Base-by-base conservation (phyloP, 2,329 filamentous ascomycete species). In the Pseudocercospora vitis region DNA sequence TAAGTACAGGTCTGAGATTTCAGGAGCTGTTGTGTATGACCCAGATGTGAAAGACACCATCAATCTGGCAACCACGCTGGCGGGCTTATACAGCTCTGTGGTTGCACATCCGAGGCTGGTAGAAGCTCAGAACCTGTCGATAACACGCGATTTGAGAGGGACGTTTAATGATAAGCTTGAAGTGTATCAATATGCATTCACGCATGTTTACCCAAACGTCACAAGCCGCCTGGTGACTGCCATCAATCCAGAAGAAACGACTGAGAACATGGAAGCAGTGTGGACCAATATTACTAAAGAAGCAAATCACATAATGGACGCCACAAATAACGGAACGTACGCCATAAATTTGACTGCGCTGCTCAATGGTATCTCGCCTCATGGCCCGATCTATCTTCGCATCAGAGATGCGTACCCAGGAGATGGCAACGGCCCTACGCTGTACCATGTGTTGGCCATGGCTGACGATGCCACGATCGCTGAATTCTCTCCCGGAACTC, bases 61-160 rank as follows among this genome's bases (percentile, higher is more conserved):
- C 49, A 52, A 52, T 12, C 28, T 52, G 6, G 49, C 49, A 2
- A 52, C 49, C 7, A 45, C 49, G 3, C 9, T 52, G 4, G 49
- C 49, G 7, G 49, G 49, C n/a, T n/a, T 24, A 21, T 29, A 40
- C 11, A 29, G 28, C 21, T 46, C 19, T 33, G 29, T 45, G 12
- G 32, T 52, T 14, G 28, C 49, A 7, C 33, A 29, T 5, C 29
- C 28, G 16, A 40, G 35, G 28, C 19, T 52, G 32, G 39, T 40
- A 33, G 7, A 35, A 2, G 16, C 28, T 7, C 49, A 52, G 9
- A 23, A 31, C 16, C 18, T 52, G 12, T 1, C 16, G 6, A 46
- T 46, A 7, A 24, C 21, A 0, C 12, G 35, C 5, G 37, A 52
- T 16, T 14, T 52, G 3, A 9, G 40, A 7, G 39, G 49, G 8